These are phyloP conservation scores for Acanthamoeba royreba DNA, from an alignment of 208 protist species.

Conservation along the genomic window DNA sequence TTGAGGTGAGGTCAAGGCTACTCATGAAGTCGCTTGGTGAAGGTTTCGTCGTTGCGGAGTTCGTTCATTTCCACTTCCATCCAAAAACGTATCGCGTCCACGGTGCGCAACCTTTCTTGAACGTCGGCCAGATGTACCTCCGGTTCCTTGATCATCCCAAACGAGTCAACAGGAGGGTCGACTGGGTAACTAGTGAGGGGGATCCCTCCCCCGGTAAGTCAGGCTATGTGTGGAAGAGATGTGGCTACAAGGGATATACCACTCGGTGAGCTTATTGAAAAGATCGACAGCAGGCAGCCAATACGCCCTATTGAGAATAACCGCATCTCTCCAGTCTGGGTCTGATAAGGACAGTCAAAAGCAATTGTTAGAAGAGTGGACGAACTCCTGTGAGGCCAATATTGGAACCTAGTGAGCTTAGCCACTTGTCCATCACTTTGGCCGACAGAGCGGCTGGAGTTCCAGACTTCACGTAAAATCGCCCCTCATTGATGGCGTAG, in stretches of 20 bases:
- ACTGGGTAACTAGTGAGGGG: not conserved
- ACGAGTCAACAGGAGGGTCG: not conserved
- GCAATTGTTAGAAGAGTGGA: not conserved
- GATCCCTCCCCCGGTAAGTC: no score
- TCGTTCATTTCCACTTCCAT: constrained; percentile 11
- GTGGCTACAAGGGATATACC: no score
- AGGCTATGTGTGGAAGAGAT: no score
- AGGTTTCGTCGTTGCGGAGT: not conserved
- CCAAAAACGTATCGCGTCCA: not conserved
- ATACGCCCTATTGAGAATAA: not conserved
- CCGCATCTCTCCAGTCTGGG: not conserved
- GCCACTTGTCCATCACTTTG: not conserved
- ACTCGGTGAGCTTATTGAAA: not conserved
- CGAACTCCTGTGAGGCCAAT: not conserved
- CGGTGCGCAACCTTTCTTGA: not conserved
- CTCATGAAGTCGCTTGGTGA: not conserved
- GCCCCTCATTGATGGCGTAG: not conserved
- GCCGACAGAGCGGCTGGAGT: not conserved
- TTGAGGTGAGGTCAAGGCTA: not conserved
- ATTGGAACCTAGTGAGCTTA: not conserved
- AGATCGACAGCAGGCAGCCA: not conserved
- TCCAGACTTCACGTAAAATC: not conserved
- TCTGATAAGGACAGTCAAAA: not conserved
- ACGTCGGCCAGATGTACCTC: not conserved
- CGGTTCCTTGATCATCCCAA: not conserved